These are phyloP conservation scores for Vigna hirtella DNA, from an alignment of 306 rosid genomes.

Conservation along the genomic window DNA sequence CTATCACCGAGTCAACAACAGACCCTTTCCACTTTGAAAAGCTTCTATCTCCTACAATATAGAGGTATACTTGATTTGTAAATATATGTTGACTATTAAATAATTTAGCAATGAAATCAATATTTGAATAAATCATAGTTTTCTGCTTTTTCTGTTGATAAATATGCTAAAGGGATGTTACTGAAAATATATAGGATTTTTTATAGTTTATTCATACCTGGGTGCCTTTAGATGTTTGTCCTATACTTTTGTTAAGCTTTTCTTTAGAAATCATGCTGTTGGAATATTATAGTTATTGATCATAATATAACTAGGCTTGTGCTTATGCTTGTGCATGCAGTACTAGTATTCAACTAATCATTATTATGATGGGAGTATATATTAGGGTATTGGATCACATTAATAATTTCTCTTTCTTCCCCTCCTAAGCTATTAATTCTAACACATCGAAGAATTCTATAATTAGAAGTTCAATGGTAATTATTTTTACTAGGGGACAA, in stretches of 20 bases:
- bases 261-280: constrained; percentile 5
- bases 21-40: constrained; percentile 98
- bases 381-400: constrained; percentile 6
- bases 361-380: neutral
- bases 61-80: constrained; percentile 38
- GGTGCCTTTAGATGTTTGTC: constrained; percentile 16
- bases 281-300: constrained; percentile 26
- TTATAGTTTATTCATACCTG: constrained; percentile 10
- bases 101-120: constrained; percentile 29
- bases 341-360: constrained; percentile 23
- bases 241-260: constrained; percentile 1
- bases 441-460: neutral
- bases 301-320: constrained; percentile 6
- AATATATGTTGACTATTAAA: constrained; percentile 37
- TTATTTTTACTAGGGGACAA: constrained; percentile 26
- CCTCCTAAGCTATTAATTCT: constrained; percentile 16
- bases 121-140: constrained; percentile 21
- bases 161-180: constrained; percentile 15
- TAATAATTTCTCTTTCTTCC: constrained; percentile 9
- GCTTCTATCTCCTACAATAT: constrained; percentile 87
- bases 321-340: constrained; percentile 17
- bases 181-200: constrained; percentile 27
- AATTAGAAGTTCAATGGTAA: constrained; percentile 27
- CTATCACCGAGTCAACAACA: constrained; percentile 93
- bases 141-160: constrained; percentile 32